Evolutionary conservation across 345 rosid genomes (phyloP), one percentile per base, ranked within the genome.

Genomic region (Syzygium jambos): DNA sequence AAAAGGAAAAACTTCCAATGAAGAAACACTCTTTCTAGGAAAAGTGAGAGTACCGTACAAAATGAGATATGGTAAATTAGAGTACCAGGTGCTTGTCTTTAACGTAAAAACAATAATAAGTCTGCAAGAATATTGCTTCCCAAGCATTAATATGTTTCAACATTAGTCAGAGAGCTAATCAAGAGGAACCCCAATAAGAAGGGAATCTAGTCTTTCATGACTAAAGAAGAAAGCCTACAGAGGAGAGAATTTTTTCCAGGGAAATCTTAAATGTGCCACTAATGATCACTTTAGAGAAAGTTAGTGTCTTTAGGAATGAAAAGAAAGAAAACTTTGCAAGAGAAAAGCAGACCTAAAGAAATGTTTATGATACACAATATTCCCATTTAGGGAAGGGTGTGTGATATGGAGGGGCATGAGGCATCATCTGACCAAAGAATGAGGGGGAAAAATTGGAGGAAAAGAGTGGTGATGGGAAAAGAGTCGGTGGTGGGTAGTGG

Each of bases 281-380:
- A 86, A 90, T 87, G 85, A 90, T 90, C 87, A 65, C 94, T 94
- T 92, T 87, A 91, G 84, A 89, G 87, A 73, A 38, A 73, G 80
- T 73, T 38, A 19, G 82, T 38, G 49, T 38, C 82, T 34, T 38
- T 51, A 54, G 46, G 38, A 89, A 88, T 51, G 53, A 84, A 88
- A 89, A 89, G 90, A 87, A 88, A 52, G 52, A 78, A n/a, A 46
- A 87, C 85, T 80, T 80, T 43, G 27, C 84, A 34, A 80, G 54
- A 86, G 84, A 53, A 83, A 89, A 89, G 82, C 29, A 84, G 51
- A 43, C 52, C 57, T 27, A 84, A 17, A 84, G 29, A 59, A 85
- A 83, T 77, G 85, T 83, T 88, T 68, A 83, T 86, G 27, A 17
- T 52, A 30, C 89, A 84, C 56, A 86, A 92, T 91, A 92, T 92